Percentiles rank a stretch among this genome's conserved stretches.
Conservation (phyloP, 768 basidiomycete species). For the Amanita pseudoporphyria region DNA sequence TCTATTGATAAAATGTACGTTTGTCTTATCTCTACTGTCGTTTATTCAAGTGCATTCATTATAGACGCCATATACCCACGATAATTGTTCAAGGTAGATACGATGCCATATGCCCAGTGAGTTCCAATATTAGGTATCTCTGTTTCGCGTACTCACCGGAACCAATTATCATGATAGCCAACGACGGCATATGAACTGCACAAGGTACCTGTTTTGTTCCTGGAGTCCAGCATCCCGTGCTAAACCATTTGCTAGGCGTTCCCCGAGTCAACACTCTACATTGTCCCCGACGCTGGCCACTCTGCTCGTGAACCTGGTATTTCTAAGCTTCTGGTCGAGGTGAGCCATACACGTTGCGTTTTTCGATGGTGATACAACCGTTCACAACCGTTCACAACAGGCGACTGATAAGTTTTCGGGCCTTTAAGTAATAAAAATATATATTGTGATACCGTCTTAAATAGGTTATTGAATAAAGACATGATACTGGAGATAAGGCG, state of each 20-base stretch:
- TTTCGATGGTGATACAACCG: not conserved
- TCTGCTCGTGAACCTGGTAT: constrained; percentile 70
- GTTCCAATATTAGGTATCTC: constrained; percentile 9
- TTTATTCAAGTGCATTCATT: not conserved
- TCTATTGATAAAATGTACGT: constrained; percentile 82
- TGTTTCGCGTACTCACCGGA: not conserved
- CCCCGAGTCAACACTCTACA: constrained; percentile 67
- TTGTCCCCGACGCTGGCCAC: constrained; percentile 85
- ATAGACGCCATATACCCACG: constrained; percentile 80
- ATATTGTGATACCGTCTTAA: not conserved
- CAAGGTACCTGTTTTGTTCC: constrained; percentile 29
- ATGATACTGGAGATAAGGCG: not conserved
- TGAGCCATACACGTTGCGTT: constrained; percentile 11
- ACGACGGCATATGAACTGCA: constrained; percentile 78
- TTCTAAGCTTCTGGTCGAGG: constrained; percentile 62
- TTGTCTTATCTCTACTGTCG: not conserved
- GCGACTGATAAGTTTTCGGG: constrained; percentile 36
- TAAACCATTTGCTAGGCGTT: constrained; percentile 39
- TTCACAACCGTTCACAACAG: constrained; percentile 15
- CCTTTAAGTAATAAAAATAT: constrained; percentile 10
- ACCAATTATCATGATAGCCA: constrained; percentile 32
- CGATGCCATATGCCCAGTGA: constrained; percentile 79
- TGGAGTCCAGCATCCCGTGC: not conserved
- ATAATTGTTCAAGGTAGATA: constrained; percentile 82
- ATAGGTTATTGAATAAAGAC: not conserved